A percentile compares a stretch with the other conserved stretches of the same genome.
Evolutionary conservation across 116 monocot species (phyloP).

Genomic region (Iris pallida): DNA sequence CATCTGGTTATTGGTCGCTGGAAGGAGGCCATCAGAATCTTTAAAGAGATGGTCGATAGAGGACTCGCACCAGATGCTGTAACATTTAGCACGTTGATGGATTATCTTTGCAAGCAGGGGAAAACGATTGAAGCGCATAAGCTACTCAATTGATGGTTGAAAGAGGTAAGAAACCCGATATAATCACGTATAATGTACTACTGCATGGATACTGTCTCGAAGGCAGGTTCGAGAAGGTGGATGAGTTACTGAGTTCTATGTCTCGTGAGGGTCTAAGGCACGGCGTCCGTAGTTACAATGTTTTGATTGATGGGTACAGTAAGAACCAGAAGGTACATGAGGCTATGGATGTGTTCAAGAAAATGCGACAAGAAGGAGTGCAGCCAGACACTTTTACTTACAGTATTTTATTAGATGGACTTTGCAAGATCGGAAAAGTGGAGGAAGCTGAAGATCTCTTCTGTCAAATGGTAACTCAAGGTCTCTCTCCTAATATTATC

Average conservation of each 20-base stretch:
- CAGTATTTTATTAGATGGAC: constrained; percentile 24
- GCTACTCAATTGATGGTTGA: constrained; percentile 30
- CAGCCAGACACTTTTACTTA: constrained; percentile 21
- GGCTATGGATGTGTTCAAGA: constrained; percentile 16
- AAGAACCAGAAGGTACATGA: constrained; percentile 17
- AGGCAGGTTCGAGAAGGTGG: constrained; percentile 14
- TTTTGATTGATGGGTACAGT: constrained; percentile 37
- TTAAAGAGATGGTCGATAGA: constrained; percentile 14
- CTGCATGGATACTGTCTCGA: constrained; percentile 34
- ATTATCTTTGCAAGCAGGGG: constrained; percentile 15
- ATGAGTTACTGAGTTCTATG: constrained; percentile 27
- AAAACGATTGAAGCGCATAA: constrained; percentile 18
- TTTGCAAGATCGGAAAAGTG: constrained; percentile 22
- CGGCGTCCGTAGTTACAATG: constrained; percentile 26
- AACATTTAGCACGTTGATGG: constrained; percentile 28
- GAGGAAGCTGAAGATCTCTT: not conserved
- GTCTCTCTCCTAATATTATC: too few species aligned
- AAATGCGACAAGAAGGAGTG: constrained; percentile 16
- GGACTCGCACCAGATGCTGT: constrained; percentile 19
- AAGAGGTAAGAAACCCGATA: constrained; percentile 25
- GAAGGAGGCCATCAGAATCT: constrained; percentile 9
- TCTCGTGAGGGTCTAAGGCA: constrained; percentile 16
- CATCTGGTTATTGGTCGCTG: not conserved
- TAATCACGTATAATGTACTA: constrained; percentile 22
- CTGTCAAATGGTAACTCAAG: too few species aligned